A percentile compares a stretch with the other conserved stretches of the same genome.
These are phyloP conservation scores for Ganoderma sinense DNA, from an alignment of 1,284 basidiomycete genomes.

Conservation along the genomic window DNA sequence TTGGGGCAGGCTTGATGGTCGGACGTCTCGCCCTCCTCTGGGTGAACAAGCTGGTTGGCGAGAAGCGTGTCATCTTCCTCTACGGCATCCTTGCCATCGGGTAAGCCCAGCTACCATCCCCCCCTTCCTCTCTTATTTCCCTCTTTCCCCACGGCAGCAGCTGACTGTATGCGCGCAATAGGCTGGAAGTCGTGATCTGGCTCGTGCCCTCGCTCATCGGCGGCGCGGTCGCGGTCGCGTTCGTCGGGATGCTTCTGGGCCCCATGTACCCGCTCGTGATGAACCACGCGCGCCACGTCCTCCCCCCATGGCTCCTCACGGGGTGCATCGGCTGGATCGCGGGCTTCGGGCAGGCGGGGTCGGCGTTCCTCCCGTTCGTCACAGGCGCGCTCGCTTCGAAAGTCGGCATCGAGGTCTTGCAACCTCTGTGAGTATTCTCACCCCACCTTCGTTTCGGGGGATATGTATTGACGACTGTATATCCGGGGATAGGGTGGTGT, in stretches of 20 bases:
- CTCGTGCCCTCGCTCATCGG: conserved; percentile 63
- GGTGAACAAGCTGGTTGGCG: conserved; percentile 60
- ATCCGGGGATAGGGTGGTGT: conserved; percentile 1
- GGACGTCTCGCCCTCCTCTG: conserved; percentile 55
- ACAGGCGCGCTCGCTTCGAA: conserved; percentile 60
- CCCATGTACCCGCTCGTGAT: conserved; percentile 66
- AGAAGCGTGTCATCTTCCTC: conserved; percentile 48
- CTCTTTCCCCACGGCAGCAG: not conserved
- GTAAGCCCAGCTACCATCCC: conserved; percentile 31
- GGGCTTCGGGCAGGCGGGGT: conserved; percentile 61
- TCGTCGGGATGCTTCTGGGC: conserved; percentile 58
- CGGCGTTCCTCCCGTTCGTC: conserved; percentile 63
- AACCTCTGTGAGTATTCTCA: conserved; percentile 27
- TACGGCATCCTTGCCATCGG: conserved; percentile 47
- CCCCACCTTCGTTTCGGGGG: not conserved
- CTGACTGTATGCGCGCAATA: conserved; percentile 27
- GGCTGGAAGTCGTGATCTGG: conserved; percentile 67
- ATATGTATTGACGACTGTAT: not conserved
- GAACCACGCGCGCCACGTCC: conserved; percentile 54
- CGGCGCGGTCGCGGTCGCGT: conserved; percentile 58
- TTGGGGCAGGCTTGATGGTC: conserved; percentile 46
- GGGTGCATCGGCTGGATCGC: conserved; percentile 67
- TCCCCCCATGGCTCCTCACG: conserved; percentile 60
- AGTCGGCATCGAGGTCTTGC: conserved; percentile 44
- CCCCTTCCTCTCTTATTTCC: not conserved